phyloP scores from a whole-genome alignment of 1,284 basidiomycete species.

The Cronartium quercuum region DNA sequence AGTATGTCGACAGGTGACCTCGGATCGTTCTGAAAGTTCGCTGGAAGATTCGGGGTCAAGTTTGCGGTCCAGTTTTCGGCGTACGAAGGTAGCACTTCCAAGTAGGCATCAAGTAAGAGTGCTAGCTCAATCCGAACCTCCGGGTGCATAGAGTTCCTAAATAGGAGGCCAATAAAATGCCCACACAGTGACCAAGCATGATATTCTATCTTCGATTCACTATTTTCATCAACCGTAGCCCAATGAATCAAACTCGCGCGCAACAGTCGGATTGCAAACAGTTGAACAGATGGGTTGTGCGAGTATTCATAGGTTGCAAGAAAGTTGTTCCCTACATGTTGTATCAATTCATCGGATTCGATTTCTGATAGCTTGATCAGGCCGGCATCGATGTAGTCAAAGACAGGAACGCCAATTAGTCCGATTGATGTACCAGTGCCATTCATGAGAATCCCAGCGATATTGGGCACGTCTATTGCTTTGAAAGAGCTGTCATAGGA shows the following conservation, averaged over 20 bases:
- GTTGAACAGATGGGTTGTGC: constrained; percentile 26
- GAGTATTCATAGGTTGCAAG: constrained; percentile 32
- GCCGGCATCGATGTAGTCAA: constrained; percentile 14
- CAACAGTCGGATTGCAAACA: constrained; percentile 16
- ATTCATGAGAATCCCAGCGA: constrained; percentile 6
- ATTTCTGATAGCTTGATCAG: constrained; percentile 10
- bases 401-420: constrained; percentile 10
- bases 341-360: constrained; percentile 26
- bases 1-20: constrained; percentile 12
- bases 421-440: constrained; percentile 14
- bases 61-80: constrained; percentile 4
- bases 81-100: neutral
- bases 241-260: constrained; percentile 11
- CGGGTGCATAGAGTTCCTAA: constrained; percentile 8
- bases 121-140: constrained; percentile 14
- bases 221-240: neutral
- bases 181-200: constrained; percentile 14
- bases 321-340: constrained; percentile 28
- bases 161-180: constrained; percentile 18
- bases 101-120: constrained; percentile 19
- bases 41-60: neutral
- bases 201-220: neutral
- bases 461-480: neutral
- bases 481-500: neutral
- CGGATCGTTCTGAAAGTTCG: neutral